Conservation (phyloP, 2,329 filamentous ascomycete species). For the Claviceps maximensis region DNA sequence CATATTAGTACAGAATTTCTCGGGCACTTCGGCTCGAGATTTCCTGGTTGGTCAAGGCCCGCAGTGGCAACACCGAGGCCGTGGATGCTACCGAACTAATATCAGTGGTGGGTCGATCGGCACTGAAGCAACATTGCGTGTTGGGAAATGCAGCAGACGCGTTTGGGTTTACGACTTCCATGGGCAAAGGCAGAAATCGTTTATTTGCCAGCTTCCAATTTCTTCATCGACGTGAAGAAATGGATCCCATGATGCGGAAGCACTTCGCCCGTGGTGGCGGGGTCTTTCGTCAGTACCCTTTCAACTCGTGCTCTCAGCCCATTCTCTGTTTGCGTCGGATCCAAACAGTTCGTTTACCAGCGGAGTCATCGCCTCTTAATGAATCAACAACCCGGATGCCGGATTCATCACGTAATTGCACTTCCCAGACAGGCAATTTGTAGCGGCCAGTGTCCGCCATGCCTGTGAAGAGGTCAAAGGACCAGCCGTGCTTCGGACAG, state of each 20-base stretch:
- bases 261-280: background rate
- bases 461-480: constrained; percentile 54
- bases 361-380: background rate
- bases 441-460: constrained; percentile 49
- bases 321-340: constrained; percentile 29
- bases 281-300: background rate
- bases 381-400: constrained; percentile 6
- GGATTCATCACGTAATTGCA: constrained; percentile 32
- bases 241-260: too few species aligned
- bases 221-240: background rate
- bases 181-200: background rate
- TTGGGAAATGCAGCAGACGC: background rate
- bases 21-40: too few species aligned
- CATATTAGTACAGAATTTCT: too few species aligned
- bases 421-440: constrained; percentile 49
- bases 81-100: background rate
- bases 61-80: background rate
- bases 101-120: background rate
- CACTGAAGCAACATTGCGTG: background rate
- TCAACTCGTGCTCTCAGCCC: constrained; percentile 8
- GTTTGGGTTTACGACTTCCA: background rate
- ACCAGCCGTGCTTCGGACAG: constrained; percentile 60
- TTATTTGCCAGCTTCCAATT: background rate
- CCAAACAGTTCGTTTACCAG: constrained; percentile 25
- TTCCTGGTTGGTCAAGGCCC: background rate